These are phyloP conservation scores for Thielaviopsis ethacetica DNA, from an alignment of 2,329 filamentous ascomycete species.

Conservation along the genomic window DNA sequence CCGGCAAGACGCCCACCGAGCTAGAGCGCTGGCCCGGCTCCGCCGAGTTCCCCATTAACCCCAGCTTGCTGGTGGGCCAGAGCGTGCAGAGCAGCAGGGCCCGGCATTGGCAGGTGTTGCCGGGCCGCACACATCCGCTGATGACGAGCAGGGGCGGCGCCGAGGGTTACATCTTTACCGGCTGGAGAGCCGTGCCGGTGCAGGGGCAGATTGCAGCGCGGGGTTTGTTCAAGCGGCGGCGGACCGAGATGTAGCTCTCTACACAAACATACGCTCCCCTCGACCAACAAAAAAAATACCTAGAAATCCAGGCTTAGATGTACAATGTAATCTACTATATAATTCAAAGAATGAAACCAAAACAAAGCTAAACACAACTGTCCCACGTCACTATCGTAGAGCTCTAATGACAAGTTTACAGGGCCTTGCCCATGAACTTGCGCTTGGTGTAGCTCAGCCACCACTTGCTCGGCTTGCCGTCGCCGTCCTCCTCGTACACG, in stretches of 20 bases:
- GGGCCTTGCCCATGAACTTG: conserved; percentile 96
- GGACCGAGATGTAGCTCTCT: conserved; percentile 23
- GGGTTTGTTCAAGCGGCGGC: conserved; percentile 61
- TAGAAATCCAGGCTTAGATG: no score
- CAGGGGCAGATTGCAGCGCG: conserved; percentile 68
- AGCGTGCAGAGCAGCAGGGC: conserved; percentile 67
- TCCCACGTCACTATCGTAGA: no score
- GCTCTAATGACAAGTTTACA: no score
- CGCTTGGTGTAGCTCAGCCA: conserved; percentile 98
- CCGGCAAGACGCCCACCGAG: conserved; percentile 29
- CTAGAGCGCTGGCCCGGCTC: conserved; percentile 41
- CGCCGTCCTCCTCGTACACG: conserved; percentile 62
- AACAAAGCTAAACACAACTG: no score
- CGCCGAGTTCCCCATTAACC: conserved; percentile 74
- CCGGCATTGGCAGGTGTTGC: conserved; percentile 77
- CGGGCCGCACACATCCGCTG: conserved; percentile 77
- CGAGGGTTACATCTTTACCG: conserved; percentile 83
- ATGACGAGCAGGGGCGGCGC: conserved; percentile 83
- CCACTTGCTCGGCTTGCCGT: conserved; percentile 67
- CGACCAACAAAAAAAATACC: not conserved
- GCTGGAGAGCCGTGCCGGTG: conserved; percentile 61
- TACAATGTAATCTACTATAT: not conserved
- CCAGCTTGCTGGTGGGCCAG: conserved; percentile 63
- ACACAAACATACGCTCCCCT: not conserved
- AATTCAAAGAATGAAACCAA: not conserved